Conservation (phyloP, 169 alveolate genomes). For the Perkinsus olseni region DNA sequence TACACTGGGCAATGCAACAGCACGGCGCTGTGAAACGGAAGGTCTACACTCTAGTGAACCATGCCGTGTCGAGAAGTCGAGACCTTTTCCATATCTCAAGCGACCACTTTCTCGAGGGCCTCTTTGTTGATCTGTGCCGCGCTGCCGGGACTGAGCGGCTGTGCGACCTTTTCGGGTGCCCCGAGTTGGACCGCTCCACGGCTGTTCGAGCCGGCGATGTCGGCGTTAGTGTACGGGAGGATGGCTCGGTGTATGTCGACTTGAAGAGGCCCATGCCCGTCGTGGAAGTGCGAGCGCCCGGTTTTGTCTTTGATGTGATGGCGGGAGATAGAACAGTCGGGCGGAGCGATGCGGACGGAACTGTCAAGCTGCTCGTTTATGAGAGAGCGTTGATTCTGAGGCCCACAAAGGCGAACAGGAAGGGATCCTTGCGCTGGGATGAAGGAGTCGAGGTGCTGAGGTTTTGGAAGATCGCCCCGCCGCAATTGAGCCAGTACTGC, state of each 20-base stretch:
- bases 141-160: background rate
- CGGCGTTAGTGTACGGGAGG: background rate
- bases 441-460: background rate
- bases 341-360: background rate
- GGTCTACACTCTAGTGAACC: background rate
- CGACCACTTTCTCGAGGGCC: background rate
- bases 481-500: background rate
- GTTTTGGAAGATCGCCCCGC: background rate
- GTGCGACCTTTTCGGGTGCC: background rate
- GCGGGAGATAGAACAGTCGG: background rate
- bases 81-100: background rate
- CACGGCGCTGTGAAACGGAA: background rate
- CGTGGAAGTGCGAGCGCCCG: background rate
- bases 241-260: background rate
- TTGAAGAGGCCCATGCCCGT: background rate
- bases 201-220: background rate
- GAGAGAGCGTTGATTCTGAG: no score
- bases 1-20: background rate
- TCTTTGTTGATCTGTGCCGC: background rate
- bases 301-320: background rate
- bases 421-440: background rate
- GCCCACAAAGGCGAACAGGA: background rate
- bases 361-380: background rate
- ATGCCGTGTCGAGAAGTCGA: background rate
- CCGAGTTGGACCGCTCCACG: background rate